These are phyloP conservation scores for Flaveria robusta DNA, from an alignment of 129 eudicot species.

Conservation along the genomic window DNA sequence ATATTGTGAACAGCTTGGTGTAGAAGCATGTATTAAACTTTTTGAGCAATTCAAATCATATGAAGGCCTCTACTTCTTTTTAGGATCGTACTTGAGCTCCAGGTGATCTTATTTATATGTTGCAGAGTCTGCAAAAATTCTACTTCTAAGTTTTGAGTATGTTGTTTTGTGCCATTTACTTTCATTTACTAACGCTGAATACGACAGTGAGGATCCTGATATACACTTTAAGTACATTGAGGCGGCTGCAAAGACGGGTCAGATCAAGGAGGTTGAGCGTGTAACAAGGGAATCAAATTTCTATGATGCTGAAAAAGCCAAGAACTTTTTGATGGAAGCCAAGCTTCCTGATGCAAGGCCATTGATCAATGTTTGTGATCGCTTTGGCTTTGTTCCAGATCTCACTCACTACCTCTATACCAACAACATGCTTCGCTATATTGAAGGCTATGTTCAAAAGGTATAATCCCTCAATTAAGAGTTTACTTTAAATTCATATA, in stretches of 20 bases:
- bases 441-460: conserved; percentile 99
- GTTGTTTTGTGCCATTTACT: conserved; percentile 10
- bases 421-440: conserved; percentile 97
- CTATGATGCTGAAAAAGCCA: conserved; percentile 95
- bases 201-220: conserved; percentile 93
- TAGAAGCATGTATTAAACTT: conserved; percentile 87
- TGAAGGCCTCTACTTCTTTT: conserved; percentile 92
- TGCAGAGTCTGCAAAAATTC: neutral
- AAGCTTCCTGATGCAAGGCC: conserved; percentile 99
- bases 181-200: conserved; percentile 17
- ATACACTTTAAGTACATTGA: conserved; percentile 97
- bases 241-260: conserved; percentile 99
- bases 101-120: conserved; percentile 49
- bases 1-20: conserved; percentile 92
- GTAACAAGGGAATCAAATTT: conserved; percentile 97
- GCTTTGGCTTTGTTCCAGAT: conserved; percentile 96
- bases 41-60: conserved; percentile 96
- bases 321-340: conserved; percentile 96
- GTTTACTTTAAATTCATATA: neutral
- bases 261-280: conserved; percentile 97
- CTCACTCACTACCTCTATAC: conserved; percentile 92
- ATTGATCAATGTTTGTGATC: conserved; percentile 92
- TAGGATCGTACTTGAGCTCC: conserved; percentile 97
- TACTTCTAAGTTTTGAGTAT: neutral
- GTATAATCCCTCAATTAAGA: conserved; percentile 36